phyloP scores from a whole-genome alignment of 352 stramenopile species.

The Thalassiosira exigua region DNA sequence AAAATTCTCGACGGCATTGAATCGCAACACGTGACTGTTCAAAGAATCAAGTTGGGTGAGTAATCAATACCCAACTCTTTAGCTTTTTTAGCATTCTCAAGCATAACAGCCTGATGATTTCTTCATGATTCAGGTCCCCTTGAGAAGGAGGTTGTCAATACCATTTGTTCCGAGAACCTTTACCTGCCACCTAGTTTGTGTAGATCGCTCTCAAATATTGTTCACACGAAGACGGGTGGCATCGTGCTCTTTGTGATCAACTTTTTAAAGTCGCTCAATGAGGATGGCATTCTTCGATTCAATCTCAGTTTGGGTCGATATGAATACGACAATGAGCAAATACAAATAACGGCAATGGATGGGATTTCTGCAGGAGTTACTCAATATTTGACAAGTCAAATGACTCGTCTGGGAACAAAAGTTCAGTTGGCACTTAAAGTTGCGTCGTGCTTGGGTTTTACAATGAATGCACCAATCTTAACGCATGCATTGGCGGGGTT shows the following conservation, averaged over 20 bases:
- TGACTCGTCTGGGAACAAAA: not conserved
- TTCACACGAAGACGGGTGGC: conserved; percentile 28
- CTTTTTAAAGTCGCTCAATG: conserved; percentile 16
- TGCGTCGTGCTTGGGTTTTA: conserved; percentile 19
- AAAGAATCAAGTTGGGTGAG: conserved; percentile 10
- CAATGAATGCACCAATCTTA: not conserved
- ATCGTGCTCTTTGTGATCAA: conserved; percentile 18
- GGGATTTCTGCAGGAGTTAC: conserved; percentile 3
- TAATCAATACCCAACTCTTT: too few species aligned
- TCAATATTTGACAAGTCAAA: conserved; percentile 16
- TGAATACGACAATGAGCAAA: conserved; percentile 11
- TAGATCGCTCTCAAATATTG: conserved; percentile 6
- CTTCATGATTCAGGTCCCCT: not conserved
- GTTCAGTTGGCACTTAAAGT: conserved; percentile 16
- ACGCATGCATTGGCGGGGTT: not conserved
- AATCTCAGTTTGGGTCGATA: conserved; percentile 8
- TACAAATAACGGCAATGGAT: conserved; percentile 7
- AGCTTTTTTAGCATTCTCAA: too few species aligned
- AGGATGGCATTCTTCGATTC: conserved; percentile 30
- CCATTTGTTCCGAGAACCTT: conserved; percentile 13
- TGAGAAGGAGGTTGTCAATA: conserved; percentile 1
- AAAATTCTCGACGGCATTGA: conserved; percentile 14
- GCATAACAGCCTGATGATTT: too few species aligned
- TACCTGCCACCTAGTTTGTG: conserved; percentile 15
- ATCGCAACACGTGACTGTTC: not conserved